phyloP scores from a whole-genome alignment of 2,329 filamentous ascomycete species.

The Colletotrichum cordylinicola region DNA sequence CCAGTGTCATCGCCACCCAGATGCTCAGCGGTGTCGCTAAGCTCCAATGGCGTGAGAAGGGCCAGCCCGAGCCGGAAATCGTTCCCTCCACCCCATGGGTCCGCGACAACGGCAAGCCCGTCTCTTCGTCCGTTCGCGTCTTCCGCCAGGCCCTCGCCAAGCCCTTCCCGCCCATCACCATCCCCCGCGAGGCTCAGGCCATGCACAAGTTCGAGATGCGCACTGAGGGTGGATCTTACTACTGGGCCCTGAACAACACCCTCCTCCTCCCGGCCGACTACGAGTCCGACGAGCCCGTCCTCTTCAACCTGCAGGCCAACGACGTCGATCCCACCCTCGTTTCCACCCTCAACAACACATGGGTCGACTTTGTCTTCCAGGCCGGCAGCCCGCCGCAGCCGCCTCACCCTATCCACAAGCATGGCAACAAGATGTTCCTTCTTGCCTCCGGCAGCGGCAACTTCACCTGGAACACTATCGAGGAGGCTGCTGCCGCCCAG shows the following conservation, averaged over 20 bases:
- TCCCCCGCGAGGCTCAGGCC: constrained; percentile 47
- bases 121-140: constrained; percentile 44
- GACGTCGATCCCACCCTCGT: constrained; percentile 50
- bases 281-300: constrained; percentile 44
- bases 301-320: constrained; percentile 47
- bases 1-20: constrained; percentile 55
- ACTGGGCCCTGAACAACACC: constrained; percentile 58
- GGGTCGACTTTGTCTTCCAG: constrained; percentile 62
- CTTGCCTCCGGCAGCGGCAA: constrained; percentile 56
- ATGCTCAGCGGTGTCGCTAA: constrained; percentile 59
- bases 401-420: constrained; percentile 69
- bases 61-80: constrained; percentile 5
- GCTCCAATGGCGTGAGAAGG: constrained; percentile 42
- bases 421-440: constrained; percentile 64
- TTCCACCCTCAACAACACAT: constrained; percentile 49
- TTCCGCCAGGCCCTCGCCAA: constrained; percentile 48
- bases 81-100: constrained; percentile 48
- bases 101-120: constrained; percentile 50
- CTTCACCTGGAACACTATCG: constrained; percentile 59
- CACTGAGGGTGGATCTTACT: constrained; percentile 48
- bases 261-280: constrained; percentile 43
- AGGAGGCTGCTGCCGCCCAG: constrained; percentile 51
- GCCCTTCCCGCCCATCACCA: constrained; percentile 52
- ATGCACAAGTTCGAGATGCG: constrained; percentile 50
- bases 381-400: constrained; percentile 51